Conservation (phyloP, 2,329 filamentous ascomycete species). For the Davidsoniella virescens region DNA sequence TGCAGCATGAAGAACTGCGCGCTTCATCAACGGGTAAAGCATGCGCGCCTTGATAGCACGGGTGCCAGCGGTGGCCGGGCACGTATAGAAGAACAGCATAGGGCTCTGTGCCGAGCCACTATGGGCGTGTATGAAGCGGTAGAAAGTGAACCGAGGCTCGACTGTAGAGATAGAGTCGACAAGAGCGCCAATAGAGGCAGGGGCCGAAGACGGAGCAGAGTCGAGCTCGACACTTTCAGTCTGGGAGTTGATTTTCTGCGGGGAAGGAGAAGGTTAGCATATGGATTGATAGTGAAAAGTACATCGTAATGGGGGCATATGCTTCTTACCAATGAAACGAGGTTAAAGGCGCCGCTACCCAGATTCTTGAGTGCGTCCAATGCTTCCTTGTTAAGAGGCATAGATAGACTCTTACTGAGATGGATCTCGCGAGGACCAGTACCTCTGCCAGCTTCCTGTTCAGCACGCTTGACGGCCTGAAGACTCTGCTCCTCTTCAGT, state of each 20-base stretch:
- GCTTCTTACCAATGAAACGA: slow-evolving; percentile 48
- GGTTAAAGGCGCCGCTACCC: slow-evolving; percentile 30
- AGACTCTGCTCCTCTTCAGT: slow-evolving; percentile 63
- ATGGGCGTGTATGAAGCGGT: slow-evolving; percentile 45
- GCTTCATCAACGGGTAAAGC: slow-evolving; percentile 62
- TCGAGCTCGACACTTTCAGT: slow-evolving; percentile 56
- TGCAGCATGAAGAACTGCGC: slow-evolving; percentile 49
- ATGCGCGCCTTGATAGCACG: slow-evolving; percentile 69
- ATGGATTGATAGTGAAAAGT: not conserved
- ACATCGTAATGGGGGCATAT: not conserved
- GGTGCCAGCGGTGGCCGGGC: slow-evolving; percentile 46
- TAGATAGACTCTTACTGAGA: slow-evolving; percentile 38
- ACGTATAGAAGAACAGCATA: slow-evolving; percentile 70
- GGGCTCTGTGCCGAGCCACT: slow-evolving; percentile 36
- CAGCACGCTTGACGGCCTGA: slow-evolving; percentile 56
- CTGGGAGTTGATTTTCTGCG: slow-evolving; percentile 53
- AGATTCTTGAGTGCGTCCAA: slow-evolving; percentile 46
- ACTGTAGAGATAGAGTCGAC: slow-evolving; percentile 40
- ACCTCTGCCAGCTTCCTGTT: slow-evolving; percentile 56
- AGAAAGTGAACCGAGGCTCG: slow-evolving; percentile 67
- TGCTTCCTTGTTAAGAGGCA: slow-evolving; percentile 47
- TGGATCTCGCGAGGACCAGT: slow-evolving; percentile 45
- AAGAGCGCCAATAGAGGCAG: slow-evolving; percentile 41
- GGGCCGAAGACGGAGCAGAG: slow-evolving; percentile 28
- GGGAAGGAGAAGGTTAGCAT: slow-evolving; percentile 7